These are phyloP conservation scores for Ustilago xerochloae DNA, from an alignment of 1,284 basidiomycete species.

Conservation along the genomic window DNA sequence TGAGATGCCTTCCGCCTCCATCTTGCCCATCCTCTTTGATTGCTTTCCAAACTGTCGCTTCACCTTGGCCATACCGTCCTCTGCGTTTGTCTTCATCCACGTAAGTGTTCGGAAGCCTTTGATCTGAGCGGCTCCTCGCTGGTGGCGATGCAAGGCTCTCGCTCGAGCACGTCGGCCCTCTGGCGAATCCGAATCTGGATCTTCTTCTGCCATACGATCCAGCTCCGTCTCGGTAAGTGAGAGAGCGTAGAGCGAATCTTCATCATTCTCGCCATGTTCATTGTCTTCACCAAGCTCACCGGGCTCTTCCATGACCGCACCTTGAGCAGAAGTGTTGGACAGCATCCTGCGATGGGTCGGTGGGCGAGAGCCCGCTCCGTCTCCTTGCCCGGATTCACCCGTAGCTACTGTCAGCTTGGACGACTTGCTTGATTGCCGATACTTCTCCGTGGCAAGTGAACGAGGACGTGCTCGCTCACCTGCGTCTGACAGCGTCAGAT, in stretches of 20 bases:
- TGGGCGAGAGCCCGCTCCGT: conserved; percentile 6
- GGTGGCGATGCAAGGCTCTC: conserved; percentile 52
- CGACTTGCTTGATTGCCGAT: conserved; percentile 8
- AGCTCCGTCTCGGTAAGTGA: conserved; percentile 42
- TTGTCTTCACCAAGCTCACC: conserved; percentile 31
- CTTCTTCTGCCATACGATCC: conserved; percentile 28
- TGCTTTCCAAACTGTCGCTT: conserved; percentile 50
- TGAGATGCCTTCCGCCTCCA: conserved; percentile 62
- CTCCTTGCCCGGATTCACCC: not conserved
- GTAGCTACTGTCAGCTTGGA: not conserved
- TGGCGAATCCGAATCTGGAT: conserved; percentile 33
- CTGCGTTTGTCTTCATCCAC: conserved; percentile 61
- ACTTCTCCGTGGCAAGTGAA: conserved; percentile 15
- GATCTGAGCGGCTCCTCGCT: conserved; percentile 59
- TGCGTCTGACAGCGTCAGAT: conserved; percentile 45
- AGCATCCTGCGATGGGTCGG: conserved; percentile 12
- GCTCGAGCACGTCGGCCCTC: conserved; percentile 40
- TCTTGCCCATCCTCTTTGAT: conserved; percentile 53
- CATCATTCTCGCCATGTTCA: conserved; percentile 8
- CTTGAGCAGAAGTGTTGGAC: conserved; percentile 14
- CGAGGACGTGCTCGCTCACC: conserved; percentile 48
- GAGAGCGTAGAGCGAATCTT: conserved; percentile 37
- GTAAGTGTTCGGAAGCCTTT: conserved; percentile 56
- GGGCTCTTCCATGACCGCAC: conserved; percentile 7
- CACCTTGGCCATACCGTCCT: conserved; percentile 44